A percentile compares a stretch with the other conserved stretches of the same genome.
Evolutionary conservation across 2,329 filamentous ascomycete genomes (phyloP).

Genomic region (Alternaria sp.): DNA sequence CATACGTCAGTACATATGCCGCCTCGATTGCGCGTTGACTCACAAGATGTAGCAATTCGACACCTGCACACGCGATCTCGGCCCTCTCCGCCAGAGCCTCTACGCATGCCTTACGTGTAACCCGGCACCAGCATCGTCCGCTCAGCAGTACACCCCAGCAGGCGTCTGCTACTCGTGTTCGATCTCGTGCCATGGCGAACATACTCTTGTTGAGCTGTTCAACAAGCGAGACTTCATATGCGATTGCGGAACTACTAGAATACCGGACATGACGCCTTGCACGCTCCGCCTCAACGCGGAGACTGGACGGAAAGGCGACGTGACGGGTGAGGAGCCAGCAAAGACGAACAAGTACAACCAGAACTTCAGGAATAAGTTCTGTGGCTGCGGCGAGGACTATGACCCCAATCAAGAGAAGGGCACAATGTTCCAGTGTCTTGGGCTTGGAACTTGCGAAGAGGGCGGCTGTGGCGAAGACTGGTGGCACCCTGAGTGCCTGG

Average conservation of each 20-base stretch:
- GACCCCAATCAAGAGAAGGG: conserved; percentile 89
- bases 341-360: conserved; percentile 89
- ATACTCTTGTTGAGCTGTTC: conserved; percentile 94
- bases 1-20: conserved; percentile 72
- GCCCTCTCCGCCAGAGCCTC: conserved; percentile 84
- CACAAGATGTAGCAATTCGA: conserved; percentile 77
- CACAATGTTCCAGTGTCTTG: conserved; percentile 97
- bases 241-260: conserved; percentile 90
- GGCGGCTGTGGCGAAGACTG: conserved; percentile 97
- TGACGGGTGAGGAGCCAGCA: conserved; percentile 77
- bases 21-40: conserved; percentile 13
- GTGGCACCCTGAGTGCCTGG: conserved; percentile 94
- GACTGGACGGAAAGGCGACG: conserved; percentile 79
- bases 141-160: conserved; percentile 74
- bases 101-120: conserved; percentile 96
- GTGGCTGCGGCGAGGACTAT: conserved; percentile 87
- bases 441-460: conserved; percentile 78
- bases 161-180: conserved; percentile 97
- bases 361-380: conserved; percentile 94
- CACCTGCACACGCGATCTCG: conserved; percentile 89
- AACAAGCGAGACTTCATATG: conserved; percentile 95
- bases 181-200: conserved; percentile 94
- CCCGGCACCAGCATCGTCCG: conserved; percentile 72
- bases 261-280: conserved; percentile 76
- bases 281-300: conserved; percentile 74